Evolutionary conservation across 2,329 filamentous ascomycete species (phyloP).

Genomic region (Xylariaceae sp.): DNA sequence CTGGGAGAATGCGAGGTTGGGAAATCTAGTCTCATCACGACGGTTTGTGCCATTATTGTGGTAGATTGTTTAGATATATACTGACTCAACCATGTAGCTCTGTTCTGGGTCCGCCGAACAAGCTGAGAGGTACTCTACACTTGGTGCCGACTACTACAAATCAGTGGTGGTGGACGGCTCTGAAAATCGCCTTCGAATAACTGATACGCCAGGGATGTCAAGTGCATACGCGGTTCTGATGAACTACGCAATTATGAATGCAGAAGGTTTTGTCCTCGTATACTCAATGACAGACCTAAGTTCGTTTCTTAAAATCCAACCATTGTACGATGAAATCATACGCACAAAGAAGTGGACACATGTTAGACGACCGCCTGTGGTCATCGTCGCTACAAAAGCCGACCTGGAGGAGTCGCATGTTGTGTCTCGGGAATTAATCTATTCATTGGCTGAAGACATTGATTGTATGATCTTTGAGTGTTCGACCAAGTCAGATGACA

Average conservation of each 20-base stretch:
- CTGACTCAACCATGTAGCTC: too few relatives aligned
- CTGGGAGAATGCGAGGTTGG: slow-evolving; percentile 12
- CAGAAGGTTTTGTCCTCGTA: slow-evolving; percentile 1
- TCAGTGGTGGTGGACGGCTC: neutral
- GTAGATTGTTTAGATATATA: too few relatives aligned
- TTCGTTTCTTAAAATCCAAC: neutral
- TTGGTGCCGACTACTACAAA: neutral
- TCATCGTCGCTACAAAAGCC: slow-evolving; percentile 1
- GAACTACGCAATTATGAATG: neutral
- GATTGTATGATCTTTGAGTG: neutral
- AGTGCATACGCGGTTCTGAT: neutral
- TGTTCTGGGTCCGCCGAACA: neutral
- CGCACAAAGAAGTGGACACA: neutral
- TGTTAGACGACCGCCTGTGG: neutral
- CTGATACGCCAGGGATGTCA: neutral
- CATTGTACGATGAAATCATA: neutral
- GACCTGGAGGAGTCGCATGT: too few relatives aligned
- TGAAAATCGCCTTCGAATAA: neutral
- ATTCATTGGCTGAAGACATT: neutral
- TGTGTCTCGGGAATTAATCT: too few relatives aligned
- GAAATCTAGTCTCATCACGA: slow-evolving; percentile 10
- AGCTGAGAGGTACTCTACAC: neutral
- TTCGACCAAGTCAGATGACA: neutral
- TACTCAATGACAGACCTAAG: neutral
- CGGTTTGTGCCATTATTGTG: neutral